These are phyloP conservation scores for Aureobasidium sp. DNA, from an alignment of 2,329 filamentous ascomycete species.

Conservation along the genomic window DNA sequence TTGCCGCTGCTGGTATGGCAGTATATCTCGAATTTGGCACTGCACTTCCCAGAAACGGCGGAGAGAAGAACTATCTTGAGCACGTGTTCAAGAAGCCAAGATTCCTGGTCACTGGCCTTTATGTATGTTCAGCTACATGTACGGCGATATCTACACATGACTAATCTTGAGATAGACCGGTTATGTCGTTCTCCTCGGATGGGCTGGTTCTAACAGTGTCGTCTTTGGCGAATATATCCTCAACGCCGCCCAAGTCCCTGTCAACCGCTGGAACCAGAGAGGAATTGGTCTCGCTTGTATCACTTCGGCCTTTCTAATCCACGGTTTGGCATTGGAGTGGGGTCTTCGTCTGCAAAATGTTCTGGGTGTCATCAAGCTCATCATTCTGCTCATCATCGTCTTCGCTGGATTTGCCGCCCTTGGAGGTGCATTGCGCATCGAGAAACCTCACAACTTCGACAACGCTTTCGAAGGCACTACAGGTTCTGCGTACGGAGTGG, in stretches of 20 bases:
- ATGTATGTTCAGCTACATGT: conserved; percentile 24
- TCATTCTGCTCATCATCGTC: conserved; percentile 58
- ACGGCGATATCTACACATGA: background rate
- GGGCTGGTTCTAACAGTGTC: conserved; percentile 59
- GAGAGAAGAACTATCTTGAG: conserved; percentile 61
- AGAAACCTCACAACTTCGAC: conserved; percentile 55
- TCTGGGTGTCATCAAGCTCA: conserved; percentile 58
- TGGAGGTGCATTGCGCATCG: conserved; percentile 46
- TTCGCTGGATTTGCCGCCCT: conserved; percentile 50
- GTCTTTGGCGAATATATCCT: conserved; percentile 65
- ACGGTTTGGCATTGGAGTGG: conserved; percentile 56
- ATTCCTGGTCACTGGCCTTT: conserved; percentile 54
- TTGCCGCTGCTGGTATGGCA: conserved; percentile 54
- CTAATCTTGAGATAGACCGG: conserved; percentile 25
- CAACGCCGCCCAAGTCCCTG: conserved; percentile 54
- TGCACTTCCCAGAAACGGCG: conserved; percentile 55
- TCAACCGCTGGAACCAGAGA: conserved; percentile 59
- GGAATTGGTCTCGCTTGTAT: conserved; percentile 59
- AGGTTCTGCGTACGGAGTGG: conserved; percentile 56
- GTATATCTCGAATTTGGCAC: conserved; percentile 61
- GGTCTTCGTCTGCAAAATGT: conserved; percentile 60
- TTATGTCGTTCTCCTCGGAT: conserved; percentile 55
- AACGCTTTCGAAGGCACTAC: conserved; percentile 59
- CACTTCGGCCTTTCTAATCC: conserved; percentile 56
- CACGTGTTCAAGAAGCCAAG: conserved; percentile 53